These are phyloP conservation scores for Kodamaea hsintzibuensis DNA, from an alignment of 805 yeast species.

Conservation along the genomic window DNA sequence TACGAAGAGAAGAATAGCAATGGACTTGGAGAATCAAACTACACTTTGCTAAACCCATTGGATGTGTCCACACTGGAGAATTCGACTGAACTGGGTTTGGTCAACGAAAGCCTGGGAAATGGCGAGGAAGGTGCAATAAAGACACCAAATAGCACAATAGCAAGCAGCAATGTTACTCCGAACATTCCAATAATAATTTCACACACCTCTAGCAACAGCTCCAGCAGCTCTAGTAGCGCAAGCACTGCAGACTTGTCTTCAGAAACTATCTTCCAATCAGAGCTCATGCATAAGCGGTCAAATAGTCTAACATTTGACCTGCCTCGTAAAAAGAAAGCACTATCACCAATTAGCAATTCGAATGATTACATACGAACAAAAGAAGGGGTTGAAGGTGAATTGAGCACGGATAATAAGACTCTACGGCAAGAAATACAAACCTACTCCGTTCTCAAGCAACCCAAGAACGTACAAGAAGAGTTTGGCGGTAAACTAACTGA, in stretches of 20 bases:
- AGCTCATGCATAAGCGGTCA: background rate
- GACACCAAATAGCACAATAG: background rate
- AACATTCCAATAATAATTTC: background rate
- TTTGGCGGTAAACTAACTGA: background rate
- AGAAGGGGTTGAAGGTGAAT: background rate
- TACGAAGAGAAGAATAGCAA: slow-evolving; percentile 13
- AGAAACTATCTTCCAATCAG: background rate
- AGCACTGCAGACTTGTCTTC: slow-evolving; percentile 1
- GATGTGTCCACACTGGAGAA: background rate
- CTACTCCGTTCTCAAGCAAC: background rate
- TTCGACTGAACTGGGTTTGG: background rate
- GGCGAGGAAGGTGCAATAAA: background rate
- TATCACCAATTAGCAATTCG: background rate
- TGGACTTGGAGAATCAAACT: background rate
- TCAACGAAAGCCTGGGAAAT: background rate
- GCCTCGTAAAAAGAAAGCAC: slow-evolving; percentile 5
- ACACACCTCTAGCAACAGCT: background rate
- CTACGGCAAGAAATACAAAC: slow-evolving; percentile 1
- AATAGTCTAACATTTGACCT: background rate
- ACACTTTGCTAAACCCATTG: background rate
- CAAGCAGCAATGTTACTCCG: background rate
- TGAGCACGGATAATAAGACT: background rate
- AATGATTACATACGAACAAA: background rate
- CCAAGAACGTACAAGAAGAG: background rate
- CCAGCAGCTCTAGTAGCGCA: slow-evolving; percentile 1